phyloP scores from a whole-genome alignment of 2,329 filamentous ascomycete species.

The Juglanconis sp. region DNA sequence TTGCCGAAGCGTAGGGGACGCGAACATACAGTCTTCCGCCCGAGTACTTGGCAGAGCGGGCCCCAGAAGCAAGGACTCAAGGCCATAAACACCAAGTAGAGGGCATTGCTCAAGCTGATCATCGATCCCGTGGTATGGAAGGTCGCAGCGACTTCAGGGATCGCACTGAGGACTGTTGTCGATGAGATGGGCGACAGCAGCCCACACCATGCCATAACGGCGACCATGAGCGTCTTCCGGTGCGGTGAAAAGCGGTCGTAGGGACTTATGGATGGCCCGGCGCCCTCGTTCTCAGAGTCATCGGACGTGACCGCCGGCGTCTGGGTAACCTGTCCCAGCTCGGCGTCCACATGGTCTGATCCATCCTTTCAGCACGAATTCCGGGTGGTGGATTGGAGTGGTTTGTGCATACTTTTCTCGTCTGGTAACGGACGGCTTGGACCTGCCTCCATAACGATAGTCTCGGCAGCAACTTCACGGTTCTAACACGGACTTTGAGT shows the following conservation, averaged over 20 bases:
- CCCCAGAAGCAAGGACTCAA: constrained; percentile 68
- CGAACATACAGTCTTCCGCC: constrained; percentile 50
- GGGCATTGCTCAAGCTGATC: constrained; percentile 12
- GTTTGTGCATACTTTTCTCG: neutral
- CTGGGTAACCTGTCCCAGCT: neutral
- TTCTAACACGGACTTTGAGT: neutral
- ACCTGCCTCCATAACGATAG: neutral
- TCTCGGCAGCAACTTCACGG: neutral
- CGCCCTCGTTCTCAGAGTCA: constrained; percentile 3
- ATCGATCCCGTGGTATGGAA: constrained; percentile 9
- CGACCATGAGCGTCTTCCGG: constrained; percentile 8
- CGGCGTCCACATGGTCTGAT: neutral
- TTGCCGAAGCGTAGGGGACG: neutral
- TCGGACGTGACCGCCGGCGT: neutral
- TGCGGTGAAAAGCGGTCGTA: constrained; percentile 9
- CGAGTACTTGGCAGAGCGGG: constrained; percentile 65
- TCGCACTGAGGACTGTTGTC: constrained; percentile 8
- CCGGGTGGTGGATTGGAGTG: neutral
- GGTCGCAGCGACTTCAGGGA: constrained; percentile 8
- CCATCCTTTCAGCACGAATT: neutral
- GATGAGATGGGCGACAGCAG: constrained; percentile 9
- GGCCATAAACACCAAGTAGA: constrained; percentile 75
- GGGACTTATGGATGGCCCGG: neutral
- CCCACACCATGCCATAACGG: constrained; percentile 11
- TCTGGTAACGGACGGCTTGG: neutral